Evolutionary conservation across 805 yeast species (phyloP).

Genomic region (Sugiyamaella mastotermitis): DNA sequence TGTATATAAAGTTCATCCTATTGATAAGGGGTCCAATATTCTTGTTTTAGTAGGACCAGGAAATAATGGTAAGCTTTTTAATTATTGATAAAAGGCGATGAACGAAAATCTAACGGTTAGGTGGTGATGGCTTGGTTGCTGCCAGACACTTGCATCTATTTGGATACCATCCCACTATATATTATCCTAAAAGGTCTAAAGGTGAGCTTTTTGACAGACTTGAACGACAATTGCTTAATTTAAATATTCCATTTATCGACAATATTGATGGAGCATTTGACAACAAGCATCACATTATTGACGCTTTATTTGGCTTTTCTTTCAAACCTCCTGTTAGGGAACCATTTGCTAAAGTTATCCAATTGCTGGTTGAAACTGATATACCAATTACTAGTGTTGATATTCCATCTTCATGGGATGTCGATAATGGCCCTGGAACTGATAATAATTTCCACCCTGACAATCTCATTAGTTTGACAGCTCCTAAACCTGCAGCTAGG

Average conservation of each 20-base stretch:
- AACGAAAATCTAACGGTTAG: slow-evolving; percentile 21
- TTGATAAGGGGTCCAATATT: slow-evolving; percentile 38
- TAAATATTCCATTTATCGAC: slow-evolving; percentile 52
- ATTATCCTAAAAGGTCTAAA: slow-evolving; percentile 66
- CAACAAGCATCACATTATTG: slow-evolving; percentile 51
- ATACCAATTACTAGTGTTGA: slow-evolving; percentile 77
- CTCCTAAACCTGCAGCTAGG: slow-evolving; percentile 84
- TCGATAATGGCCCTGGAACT: slow-evolving; percentile 69
- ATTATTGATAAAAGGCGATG: neutral
- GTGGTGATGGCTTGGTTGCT: slow-evolving; percentile 96
- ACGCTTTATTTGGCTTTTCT: slow-evolving; percentile 88
- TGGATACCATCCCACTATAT: slow-evolving; percentile 71
- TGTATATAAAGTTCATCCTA: slow-evolving; percentile 62
- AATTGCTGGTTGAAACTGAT: slow-evolving; percentile 33
- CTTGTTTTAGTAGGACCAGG: slow-evolving; percentile 90
- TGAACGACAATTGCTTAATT: slow-evolving; percentile 57
- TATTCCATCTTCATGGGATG: slow-evolving; percentile 97
- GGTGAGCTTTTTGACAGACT: slow-evolving; percentile 56
- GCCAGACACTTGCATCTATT: slow-evolving; percentile 82
- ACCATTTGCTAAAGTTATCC: slow-evolving; percentile 56
- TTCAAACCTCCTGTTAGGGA: slow-evolving; percentile 82
- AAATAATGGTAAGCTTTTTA: slow-evolving; percentile 51
- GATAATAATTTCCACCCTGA: slow-evolving; percentile 49
- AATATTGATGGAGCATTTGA: slow-evolving; percentile 33
- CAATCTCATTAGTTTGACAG: slow-evolving; percentile 77